Conservation (phyloP, 1,139 yeast species). For the Spathaspora sp. region DNA sequence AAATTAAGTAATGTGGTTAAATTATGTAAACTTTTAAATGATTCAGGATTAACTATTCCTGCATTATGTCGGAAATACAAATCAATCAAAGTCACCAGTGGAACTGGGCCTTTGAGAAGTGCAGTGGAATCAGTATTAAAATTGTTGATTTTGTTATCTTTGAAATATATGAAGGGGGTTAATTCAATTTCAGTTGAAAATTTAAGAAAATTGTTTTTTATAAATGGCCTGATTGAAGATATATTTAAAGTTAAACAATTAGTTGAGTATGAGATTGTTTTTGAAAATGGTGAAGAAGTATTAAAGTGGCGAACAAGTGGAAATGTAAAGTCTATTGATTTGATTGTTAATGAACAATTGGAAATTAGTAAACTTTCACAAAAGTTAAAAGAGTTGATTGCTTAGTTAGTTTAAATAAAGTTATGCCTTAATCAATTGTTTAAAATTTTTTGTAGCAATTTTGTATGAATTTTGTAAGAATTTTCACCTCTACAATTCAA, state of each 20-base stretch:
- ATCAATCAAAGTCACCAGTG: constrained; percentile 1
- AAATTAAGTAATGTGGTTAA: constrained; percentile 25
- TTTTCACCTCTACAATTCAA: no score
- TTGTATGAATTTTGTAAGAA: no score
- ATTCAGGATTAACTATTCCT: constrained; percentile 11
- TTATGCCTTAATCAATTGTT: no score
- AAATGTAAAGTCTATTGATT: not conserved
- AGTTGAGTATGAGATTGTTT: constrained; percentile 1
- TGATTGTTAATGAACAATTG: constrained; percentile 3
- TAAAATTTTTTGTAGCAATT: no score
- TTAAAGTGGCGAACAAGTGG: not conserved
- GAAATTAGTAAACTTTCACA: constrained; percentile 5
- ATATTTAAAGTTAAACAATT: constrained; percentile 5
- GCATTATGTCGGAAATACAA: constrained; percentile 5
- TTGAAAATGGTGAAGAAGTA: constrained; percentile 2
- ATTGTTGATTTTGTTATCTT: constrained; percentile 4
- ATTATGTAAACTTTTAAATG: constrained; percentile 19
- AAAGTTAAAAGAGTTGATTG: constrained; percentile 6
- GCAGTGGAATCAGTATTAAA: constrained; percentile 1
- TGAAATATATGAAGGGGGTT: constrained; percentile 6
- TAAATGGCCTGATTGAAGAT: constrained; percentile 1
- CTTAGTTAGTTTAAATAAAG: not conserved
- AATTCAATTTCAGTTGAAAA: constrained; percentile 5
- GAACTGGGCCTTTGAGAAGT: not conserved
- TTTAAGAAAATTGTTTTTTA: constrained; percentile 3